These are phyloP conservation scores for Coniferiporia sulphurascens DNA, from an alignment of 1,284 basidiomycete genomes.

Conservation along the genomic window DNA sequence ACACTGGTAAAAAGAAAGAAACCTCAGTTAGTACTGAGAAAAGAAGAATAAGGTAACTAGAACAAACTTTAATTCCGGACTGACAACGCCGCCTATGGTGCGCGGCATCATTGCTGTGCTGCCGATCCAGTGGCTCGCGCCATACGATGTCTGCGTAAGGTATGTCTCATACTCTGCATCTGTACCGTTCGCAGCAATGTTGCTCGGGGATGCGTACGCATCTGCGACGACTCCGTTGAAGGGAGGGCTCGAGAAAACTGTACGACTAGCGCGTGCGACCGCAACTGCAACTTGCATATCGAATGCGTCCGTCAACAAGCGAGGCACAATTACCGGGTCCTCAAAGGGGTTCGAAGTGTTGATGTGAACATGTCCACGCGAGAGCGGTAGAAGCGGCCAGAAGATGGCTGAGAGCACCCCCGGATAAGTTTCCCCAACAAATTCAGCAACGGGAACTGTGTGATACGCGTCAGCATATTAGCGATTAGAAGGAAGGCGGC, in stretches of 20 bases:
- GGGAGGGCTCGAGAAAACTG: slow-evolving; percentile 17
- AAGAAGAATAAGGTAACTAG: background rate
- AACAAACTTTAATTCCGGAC: slow-evolving; percentile 32
- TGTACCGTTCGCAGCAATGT: slow-evolving; percentile 17
- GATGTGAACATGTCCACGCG: slow-evolving; percentile 24
- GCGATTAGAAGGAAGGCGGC: background rate
- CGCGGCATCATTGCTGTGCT: slow-evolving; percentile 45
- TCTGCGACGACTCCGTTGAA: slow-evolving; percentile 20
- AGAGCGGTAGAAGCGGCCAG: slow-evolving; percentile 18
- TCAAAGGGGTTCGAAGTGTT: slow-evolving; percentile 21
- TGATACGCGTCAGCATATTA: background rate
- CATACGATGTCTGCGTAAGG: slow-evolving; percentile 18
- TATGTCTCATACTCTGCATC: slow-evolving; percentile 22
- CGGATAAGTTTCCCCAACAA: slow-evolving; percentile 22
- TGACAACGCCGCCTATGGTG: slow-evolving; percentile 45
- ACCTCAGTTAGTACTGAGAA: background rate
- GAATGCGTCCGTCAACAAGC: slow-evolving; percentile 21
- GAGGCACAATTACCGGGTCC: slow-evolving; percentile 20
- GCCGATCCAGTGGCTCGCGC: slow-evolving; percentile 25
- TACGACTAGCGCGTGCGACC: slow-evolving; percentile 19
- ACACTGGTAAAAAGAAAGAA: slow-evolving; percentile 23
- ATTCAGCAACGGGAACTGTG: slow-evolving; percentile 19
- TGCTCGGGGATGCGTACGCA: slow-evolving; percentile 13
- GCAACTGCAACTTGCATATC: slow-evolving; percentile 19
- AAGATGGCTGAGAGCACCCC: slow-evolving; percentile 21